A percentile compares a stretch with the other conserved stretches of the same genome.
Conservation (phyloP, 2,329 filamentous ascomycete genomes). For the Neopestalotiopsis sp. region DNA sequence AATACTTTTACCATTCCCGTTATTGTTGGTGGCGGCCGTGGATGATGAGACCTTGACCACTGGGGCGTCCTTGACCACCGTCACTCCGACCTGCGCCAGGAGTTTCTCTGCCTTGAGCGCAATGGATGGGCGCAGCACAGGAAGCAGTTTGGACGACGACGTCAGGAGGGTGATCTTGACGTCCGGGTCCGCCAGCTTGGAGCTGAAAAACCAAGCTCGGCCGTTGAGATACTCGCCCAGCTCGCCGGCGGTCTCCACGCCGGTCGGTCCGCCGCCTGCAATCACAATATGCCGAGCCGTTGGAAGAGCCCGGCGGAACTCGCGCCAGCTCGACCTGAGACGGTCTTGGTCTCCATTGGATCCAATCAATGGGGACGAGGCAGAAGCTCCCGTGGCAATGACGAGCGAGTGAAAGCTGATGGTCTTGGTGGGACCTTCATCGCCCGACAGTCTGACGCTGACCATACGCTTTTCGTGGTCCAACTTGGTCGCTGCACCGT, state of each 20-base stretch:
- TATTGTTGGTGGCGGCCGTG: constrained; percentile 32
- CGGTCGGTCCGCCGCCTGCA: constrained; percentile 47
- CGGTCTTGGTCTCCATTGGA: constrained; percentile 39
- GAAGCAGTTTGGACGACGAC: constrained; percentile 42
- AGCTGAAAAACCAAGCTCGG: constrained; percentile 41
- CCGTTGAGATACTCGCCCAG: constrained; percentile 58
- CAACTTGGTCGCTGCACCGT: constrained; percentile 43
- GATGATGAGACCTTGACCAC: constrained; percentile 40
- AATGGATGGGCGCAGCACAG: constrained; percentile 42
- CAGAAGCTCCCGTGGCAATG: constrained; percentile 53
- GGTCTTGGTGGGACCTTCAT: constrained; percentile 20
- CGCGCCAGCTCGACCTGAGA: constrained; percentile 40
- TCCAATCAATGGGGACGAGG: constrained; percentile 48
- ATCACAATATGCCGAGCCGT: constrained; percentile 48
- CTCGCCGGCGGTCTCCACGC: constrained; percentile 54
- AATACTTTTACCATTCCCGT: neutral
- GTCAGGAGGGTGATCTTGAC: constrained; percentile 52
- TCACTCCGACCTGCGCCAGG: constrained; percentile 51
- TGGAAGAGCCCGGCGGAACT: constrained; percentile 45
- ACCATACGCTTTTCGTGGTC: constrained; percentile 41
- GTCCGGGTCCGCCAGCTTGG: constrained; percentile 37
- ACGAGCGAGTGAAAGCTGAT: constrained; percentile 50
- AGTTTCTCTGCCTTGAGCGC: constrained; percentile 45
- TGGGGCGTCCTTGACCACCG: constrained; percentile 44
- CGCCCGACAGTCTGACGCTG: constrained; percentile 26